Percentiles rank a stretch among this genome's conserved stretches.
Conservation (phyloP, 73 alveolate species). For the Uronychia binucleata region DNA sequence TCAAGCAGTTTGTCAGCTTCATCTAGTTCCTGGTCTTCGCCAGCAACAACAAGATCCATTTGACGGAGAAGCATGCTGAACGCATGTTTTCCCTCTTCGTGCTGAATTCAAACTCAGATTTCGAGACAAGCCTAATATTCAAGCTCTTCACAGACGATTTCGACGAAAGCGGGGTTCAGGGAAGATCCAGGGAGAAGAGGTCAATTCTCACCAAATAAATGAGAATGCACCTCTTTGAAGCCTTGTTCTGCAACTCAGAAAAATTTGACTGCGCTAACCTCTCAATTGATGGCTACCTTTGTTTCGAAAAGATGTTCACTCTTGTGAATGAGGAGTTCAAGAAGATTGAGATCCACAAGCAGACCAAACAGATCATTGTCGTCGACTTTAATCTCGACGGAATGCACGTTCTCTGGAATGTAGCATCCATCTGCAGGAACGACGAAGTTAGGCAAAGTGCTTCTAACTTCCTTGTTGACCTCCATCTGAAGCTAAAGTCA, state of each 20-base stretch:
- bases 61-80: slow-evolving; percentile 22
- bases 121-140: slow-evolving; percentile 20
- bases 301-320: slow-evolving; percentile 39
- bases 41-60: slow-evolving; percentile 14
- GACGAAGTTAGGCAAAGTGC: slow-evolving; percentile 20
- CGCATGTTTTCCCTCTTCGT: slow-evolving; percentile 33
- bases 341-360: slow-evolving; percentile 17
- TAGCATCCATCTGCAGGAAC: slow-evolving; percentile 32
- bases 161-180: slow-evolving; percentile 5
- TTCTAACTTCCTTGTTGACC: slow-evolving; percentile 43
- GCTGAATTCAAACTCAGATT: slow-evolving; percentile 16
- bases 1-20: slow-evolving; percentile 4
- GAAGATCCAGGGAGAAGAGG: slow-evolving; percentile 17
- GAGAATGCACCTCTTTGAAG: slow-evolving; percentile 33
- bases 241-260: slow-evolving; percentile 34
- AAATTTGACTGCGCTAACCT: slow-evolving; percentile 18
- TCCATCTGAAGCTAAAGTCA: slow-evolving; percentile 12
- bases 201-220: slow-evolving; percentile 35
- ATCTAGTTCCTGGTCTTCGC: slow-evolving; percentile 13
- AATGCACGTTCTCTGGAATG: slow-evolving; percentile 29
- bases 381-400: slow-evolving; percentile 14
- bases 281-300: slow-evolving; percentile 17
- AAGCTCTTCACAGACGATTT: slow-evolving; percentile 31
- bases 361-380: slow-evolving; percentile 10
- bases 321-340: slow-evolving; percentile 46